Conservation (phyloP, 371 early-diverging fungal genomes). For the Blakeslea trispora region DNA sequence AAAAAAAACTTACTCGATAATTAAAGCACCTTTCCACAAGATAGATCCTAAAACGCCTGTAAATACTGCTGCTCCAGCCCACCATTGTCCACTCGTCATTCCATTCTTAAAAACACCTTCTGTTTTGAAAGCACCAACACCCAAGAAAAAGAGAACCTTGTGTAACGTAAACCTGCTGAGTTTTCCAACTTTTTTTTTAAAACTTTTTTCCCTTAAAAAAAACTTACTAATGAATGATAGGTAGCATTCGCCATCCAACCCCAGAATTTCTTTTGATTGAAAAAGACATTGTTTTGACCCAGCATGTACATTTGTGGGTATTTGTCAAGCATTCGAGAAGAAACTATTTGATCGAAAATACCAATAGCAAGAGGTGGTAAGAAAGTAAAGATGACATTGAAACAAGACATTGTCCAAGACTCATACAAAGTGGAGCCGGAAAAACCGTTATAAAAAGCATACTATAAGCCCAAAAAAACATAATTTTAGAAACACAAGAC, state of each 20-base stretch:
- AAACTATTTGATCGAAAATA: constrained; percentile 92
- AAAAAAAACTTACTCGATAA: constrained; percentile 78
- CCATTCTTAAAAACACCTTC: constrained; percentile 69
- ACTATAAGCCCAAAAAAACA: no score
- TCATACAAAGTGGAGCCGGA: constrained; percentile 93
- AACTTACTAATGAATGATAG: constrained; percentile 78
- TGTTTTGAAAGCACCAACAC: constrained; percentile 59
- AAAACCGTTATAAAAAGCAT: constrained; percentile 87
- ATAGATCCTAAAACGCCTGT: constrained; percentile 81
- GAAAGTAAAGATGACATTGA: constrained; percentile 90
- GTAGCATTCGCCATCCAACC: constrained; percentile 94
- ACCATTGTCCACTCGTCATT: constrained; percentile 76
- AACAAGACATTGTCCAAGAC: constrained; percentile 91
- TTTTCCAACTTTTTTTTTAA: neutral
- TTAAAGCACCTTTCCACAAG: constrained; percentile 80
- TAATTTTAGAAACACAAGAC: no score
- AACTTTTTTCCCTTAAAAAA: neutral
- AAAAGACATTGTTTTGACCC: constrained; percentile 89
- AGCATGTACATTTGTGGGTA: constrained; percentile 97
- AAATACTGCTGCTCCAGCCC: constrained; percentile 77
- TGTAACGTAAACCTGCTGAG: neutral
- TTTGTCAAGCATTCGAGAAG: constrained; percentile 89
- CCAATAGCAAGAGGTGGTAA: constrained; percentile 90
- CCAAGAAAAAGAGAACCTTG: constrained; percentile 66
- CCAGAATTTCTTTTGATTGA: constrained; percentile 94